phyloP scores from a whole-genome alignment of 768 basidiomycete genomes.

The Suillus alpinus region DNA sequence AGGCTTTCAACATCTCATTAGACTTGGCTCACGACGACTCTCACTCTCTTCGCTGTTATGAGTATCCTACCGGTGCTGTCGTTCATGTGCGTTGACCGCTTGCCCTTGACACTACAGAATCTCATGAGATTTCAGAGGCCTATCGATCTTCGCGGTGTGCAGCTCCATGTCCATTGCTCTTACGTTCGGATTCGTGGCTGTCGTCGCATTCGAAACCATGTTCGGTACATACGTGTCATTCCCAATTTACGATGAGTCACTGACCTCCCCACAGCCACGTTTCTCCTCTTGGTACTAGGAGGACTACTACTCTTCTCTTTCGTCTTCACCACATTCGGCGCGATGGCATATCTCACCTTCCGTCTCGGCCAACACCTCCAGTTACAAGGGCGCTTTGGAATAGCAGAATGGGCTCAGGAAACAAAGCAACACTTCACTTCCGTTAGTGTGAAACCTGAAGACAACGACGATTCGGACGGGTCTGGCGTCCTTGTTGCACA shows the following conservation, averaged over 20 bases:
- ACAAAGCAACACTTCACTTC: slow-evolving; percentile 21
- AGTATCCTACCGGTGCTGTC: slow-evolving; percentile 32
- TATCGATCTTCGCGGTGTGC: slow-evolving; percentile 36
- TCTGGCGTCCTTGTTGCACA: slow-evolving; percentile 22
- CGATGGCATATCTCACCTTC: slow-evolving; percentile 30
- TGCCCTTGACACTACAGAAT: slow-evolving; percentile 9
- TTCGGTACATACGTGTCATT: slow-evolving; percentile 21
- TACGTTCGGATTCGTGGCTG: slow-evolving; percentile 29
- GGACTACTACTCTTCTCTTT: slow-evolving; percentile 32
- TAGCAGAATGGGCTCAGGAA: slow-evolving; percentile 30
- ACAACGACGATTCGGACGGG: slow-evolving; percentile 22
- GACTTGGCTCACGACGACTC: slow-evolving; percentile 32
- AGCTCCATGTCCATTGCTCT: slow-evolving; percentile 37
- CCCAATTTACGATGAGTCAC: not conserved
- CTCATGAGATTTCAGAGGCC: slow-evolving; percentile 17
- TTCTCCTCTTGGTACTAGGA: slow-evolving; percentile 32
- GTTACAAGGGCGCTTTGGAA: slow-evolving; percentile 30
- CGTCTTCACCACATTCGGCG: slow-evolving; percentile 29
- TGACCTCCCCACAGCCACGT: slow-evolving; percentile 25
- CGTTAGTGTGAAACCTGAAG: slow-evolving; percentile 12
- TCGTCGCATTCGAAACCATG: slow-evolving; percentile 28
- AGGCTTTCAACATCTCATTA: slow-evolving; percentile 18
- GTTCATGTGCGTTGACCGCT: slow-evolving; percentile 36
- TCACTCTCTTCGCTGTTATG: slow-evolving; percentile 35
- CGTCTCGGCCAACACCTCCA: slow-evolving; percentile 35